Evolutionary conservation across 2,329 filamentous ascomycete species (phyloP), one percentile per base, ranked within the genome.

Genomic region (Tolypocladium pustulatum): DNA sequence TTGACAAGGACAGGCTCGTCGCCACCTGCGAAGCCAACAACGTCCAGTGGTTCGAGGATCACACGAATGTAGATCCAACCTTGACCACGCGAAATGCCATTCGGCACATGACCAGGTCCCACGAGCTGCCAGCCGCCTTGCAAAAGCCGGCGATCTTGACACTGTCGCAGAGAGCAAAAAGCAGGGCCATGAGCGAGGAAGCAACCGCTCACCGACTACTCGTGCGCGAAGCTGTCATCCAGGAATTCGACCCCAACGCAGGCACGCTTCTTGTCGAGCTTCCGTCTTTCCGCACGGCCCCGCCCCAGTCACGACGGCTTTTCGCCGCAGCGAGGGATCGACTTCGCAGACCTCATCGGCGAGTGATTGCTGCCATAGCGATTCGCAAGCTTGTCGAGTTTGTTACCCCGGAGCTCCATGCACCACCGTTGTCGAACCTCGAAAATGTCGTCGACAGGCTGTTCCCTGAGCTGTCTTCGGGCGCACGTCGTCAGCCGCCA

Each of bases 21-120:
- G 83, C 84, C 1, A 91, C 90, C 0, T 97, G 93, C 67, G 71
- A 86, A 61, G 76, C 81, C n/a, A 81, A 86, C 63, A 73, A 78
- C 0, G 74, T 95, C 12, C 73, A 76, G 0, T 97, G 90, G 88
- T 89, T 91, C 62, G 90, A 94, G 69, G 94, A 99, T 69, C 75
- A 78, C 49, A 97, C 92, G 1, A 99, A 99, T 67, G 72, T 78
- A 20, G 88, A 97, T 66, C 80, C 78, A 10, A 91, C 86, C 0
- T 74, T 95, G 60, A 96, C 94, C 0, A 73, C 80, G 52, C 83
- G 94, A 41, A 99, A 99, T 67, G 86, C 93, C 0, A 78, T 97
- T 41, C 84, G 93, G 37, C 76, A 88, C 69, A 70, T 96, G 51
- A 78, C 83, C 25, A 73, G 77, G 32, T 72, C 80, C 5, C 73